These are phyloP conservation scores for Lunasporangiospora selenospora DNA, from an alignment of 192 early-diverging fungal species.

Conservation along the genomic window DNA sequence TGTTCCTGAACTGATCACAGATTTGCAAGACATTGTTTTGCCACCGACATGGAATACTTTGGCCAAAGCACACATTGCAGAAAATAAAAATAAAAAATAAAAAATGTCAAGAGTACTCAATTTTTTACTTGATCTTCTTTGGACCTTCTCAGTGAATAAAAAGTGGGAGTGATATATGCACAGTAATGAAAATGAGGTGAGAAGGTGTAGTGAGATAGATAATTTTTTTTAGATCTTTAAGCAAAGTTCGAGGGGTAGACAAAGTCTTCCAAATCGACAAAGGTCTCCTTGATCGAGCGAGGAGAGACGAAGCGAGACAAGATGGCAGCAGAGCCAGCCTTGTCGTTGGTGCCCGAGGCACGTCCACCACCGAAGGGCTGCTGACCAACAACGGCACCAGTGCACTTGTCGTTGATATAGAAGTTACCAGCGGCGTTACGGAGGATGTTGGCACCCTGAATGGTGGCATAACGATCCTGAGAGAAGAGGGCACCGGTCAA, in stretches of 20 bases:
- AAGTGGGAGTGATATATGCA: too few species aligned
- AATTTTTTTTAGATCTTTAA: slow-evolving; percentile 20
- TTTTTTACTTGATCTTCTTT: too few species aligned
- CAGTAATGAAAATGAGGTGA: too few species aligned
- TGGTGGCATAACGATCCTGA: slow-evolving; percentile 79
- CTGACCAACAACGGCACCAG: slow-evolving; percentile 97
- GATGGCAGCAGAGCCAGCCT: slow-evolving; percentile 86
- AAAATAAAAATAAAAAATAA: too few species aligned
- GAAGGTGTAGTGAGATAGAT: too few species aligned
- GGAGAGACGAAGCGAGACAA: slow-evolving; percentile 91
- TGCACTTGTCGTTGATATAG: slow-evolving; percentile 99
- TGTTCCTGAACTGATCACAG: too few species aligned
- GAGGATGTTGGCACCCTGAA: slow-evolving; percentile 75
- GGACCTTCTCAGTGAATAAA: too few species aligned
- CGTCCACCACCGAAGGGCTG: slow-evolving; percentile 97
- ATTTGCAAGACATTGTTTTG: too few species aligned
- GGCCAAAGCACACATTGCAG: too few species aligned
- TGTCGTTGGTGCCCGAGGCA: slow-evolving; percentile 98
- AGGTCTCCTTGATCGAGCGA: slow-evolving; percentile 96
- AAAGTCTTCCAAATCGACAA: slow-evolving; percentile 82
- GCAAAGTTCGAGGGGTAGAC: slow-evolving; percentile 87
- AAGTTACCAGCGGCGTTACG: slow-evolving; percentile 96
- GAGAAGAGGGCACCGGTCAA: slow-evolving; percentile 95
- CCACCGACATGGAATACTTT: too few species aligned
- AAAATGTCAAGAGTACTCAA: too few species aligned